Evolutionary conservation across 768 basidiomycete genomes (phyloP).

Genomic region (Nidularia pulvinata): DNA sequence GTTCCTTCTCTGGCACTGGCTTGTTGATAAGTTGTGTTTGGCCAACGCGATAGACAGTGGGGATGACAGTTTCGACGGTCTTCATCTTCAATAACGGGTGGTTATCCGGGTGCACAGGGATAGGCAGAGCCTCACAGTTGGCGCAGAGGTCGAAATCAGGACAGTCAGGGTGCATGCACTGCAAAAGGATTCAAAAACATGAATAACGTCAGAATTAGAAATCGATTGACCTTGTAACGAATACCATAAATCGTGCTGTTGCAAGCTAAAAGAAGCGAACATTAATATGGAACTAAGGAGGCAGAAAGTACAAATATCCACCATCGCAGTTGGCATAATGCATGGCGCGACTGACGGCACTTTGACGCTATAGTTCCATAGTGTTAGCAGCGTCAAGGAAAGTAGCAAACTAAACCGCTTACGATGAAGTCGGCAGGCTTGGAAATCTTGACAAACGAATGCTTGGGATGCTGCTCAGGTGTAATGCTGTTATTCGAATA

Average conservation of each 20-base stretch:
- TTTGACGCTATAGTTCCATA: slow-evolving; percentile 7
- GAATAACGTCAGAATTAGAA: neutral
- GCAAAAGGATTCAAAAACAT: neutral
- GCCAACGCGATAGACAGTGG: slow-evolving; percentile 27
- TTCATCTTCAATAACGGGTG: slow-evolving; percentile 82
- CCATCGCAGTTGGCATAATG: slow-evolving; percentile 68
- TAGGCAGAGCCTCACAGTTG: slow-evolving; percentile 78
- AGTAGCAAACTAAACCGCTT: slow-evolving; percentile 15
- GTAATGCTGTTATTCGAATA: slow-evolving; percentile 47
- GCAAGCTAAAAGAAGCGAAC: slow-evolving; percentile 39
- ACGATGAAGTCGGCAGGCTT: slow-evolving; percentile 60
- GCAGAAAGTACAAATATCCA: slow-evolving; percentile 13
- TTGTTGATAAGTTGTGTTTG: slow-evolving; percentile 17
- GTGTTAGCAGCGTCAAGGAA: neutral
- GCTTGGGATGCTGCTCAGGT: slow-evolving; percentile 71
- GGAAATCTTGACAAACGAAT: slow-evolving; percentile 68
- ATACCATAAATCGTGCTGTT: slow-evolving; percentile 50
- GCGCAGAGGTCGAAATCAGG: slow-evolving; percentile 83
- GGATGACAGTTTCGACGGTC: slow-evolving; percentile 40
- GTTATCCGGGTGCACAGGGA: slow-evolving; percentile 66
- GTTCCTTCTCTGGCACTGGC: neutral
- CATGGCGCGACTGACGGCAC: slow-evolving; percentile 9
- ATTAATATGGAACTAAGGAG: neutral
- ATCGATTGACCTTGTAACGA: slow-evolving; percentile 66
- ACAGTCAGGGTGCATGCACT: slow-evolving; percentile 83